Evolutionary conservation across 179 eudicot species (phyloP).

Genomic region (Camellia oleifera): DNA sequence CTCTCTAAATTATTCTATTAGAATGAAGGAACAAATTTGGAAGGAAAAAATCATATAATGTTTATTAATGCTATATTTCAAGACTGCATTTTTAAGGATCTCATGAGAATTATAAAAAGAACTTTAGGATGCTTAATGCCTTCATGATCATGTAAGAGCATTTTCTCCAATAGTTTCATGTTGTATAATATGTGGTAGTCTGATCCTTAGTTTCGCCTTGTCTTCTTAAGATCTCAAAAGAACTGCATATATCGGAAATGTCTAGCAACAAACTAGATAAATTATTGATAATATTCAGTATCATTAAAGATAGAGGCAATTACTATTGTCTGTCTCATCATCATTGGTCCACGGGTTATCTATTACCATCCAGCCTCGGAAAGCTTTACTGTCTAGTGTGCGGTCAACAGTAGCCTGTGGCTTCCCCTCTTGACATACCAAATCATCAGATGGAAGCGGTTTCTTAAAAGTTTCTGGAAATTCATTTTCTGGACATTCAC

Average conservation of each 20-base stretch:
- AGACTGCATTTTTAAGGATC: neutral
- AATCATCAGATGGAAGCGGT: conserved; percentile 56
- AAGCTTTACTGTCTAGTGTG: conserved; percentile 65
- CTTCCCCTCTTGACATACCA: conserved; percentile 85
- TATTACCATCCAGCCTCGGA: conserved; percentile 76
- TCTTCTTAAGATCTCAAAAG: neutral
- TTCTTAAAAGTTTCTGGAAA: conserved; percentile 75
- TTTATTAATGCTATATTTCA: neutral
- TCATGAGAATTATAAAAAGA: neutral
- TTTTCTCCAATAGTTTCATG: neutral
- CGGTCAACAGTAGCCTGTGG: conserved; percentile 88
- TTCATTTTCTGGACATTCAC: conserved; percentile 89
- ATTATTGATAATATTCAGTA: conserved; percentile 10
- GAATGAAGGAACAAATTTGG: conserved; percentile 12
- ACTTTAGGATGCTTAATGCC: neutral
- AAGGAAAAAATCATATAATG: neutral
- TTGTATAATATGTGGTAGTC: neutral
- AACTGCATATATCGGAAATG: neutral
- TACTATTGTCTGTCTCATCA: conserved; percentile 91
- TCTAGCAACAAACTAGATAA: neutral
- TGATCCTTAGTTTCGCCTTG: neutral
- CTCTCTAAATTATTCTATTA: neutral
- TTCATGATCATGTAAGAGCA: neutral
- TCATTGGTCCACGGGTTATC: conserved; percentile 96
- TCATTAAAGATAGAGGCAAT: conserved; percentile 14